Percentiles rank a stretch among this genome's conserved stretches.
These are phyloP conservation scores for Penicillium sp. DNA, from an alignment of 2,329 filamentous ascomycete genomes.

Conservation along the genomic window DNA sequence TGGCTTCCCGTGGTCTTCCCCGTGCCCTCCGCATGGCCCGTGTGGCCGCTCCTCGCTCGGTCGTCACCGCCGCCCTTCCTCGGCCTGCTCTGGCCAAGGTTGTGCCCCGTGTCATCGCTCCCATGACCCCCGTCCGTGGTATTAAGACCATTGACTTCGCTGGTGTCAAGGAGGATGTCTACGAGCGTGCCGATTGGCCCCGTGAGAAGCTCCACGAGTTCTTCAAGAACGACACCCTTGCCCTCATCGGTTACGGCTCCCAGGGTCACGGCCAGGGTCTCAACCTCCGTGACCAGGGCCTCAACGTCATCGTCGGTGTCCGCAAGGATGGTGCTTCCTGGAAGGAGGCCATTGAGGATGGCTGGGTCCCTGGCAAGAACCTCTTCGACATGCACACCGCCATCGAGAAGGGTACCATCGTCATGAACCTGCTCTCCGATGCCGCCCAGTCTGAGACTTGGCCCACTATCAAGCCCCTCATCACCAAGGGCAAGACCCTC, in stretches of 20 bases:
- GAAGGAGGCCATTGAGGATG: constrained; percentile 95
- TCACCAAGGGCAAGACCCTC: constrained; percentile 99
- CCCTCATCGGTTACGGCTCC: constrained; percentile 97
- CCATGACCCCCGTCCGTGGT: constrained; percentile 61
- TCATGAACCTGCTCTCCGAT: constrained; percentile 99
- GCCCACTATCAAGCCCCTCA: constrained; percentile 95
- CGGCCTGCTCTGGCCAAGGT: constrained; percentile 50
- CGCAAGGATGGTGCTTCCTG: constrained; percentile 97
- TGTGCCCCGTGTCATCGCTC: constrained; percentile 45
- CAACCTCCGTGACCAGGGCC: constrained; percentile 98
- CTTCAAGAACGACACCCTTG: constrained; percentile 99
- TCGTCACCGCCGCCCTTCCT: constrained; percentile 58
- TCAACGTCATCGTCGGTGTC: constrained; percentile 98
- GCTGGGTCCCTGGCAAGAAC: constrained; percentile 98
- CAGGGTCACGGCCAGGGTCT: constrained; percentile 99
- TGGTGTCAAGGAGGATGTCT: constrained; percentile 90
- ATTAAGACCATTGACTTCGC: constrained; percentile 99
- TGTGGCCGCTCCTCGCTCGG: constrained; percentile 58
- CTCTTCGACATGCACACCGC: constrained; percentile 98
- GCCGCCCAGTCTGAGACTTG: constrained; percentile 98
- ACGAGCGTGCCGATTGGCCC: constrained; percentile 97
- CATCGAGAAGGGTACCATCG: constrained; percentile 85
- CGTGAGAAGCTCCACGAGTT: constrained; percentile 98
- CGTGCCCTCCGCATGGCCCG: constrained; percentile 60
- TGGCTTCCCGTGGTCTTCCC: constrained; percentile 51